Evolutionary conservation across 306 rosid species (phyloP).

Genomic region (Castanea crenata): DNA sequence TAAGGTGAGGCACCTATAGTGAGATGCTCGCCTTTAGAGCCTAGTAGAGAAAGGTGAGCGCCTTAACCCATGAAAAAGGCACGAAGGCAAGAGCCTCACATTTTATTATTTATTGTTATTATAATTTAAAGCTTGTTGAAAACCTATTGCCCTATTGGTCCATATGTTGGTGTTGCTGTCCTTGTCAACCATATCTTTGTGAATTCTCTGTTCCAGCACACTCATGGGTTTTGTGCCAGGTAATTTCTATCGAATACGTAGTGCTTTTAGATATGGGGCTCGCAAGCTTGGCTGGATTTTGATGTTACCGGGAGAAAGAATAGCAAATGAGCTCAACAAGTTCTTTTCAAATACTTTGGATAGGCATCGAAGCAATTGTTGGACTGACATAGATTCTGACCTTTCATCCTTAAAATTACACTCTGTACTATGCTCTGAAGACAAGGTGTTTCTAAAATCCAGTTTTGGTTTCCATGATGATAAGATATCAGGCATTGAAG

Average conservation of each 20-base stretch:
- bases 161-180: neutral
- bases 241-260: slow-evolving; percentile 76
- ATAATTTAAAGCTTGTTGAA: no score
- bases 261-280: slow-evolving; percentile 86
- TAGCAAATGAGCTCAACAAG: slow-evolving; percentile 55
- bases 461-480: slow-evolving; percentile 27
- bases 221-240: slow-evolving; percentile 49
- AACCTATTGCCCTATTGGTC: neutral
- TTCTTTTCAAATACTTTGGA: slow-evolving; percentile 66
- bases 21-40: no score
- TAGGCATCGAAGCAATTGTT: slow-evolving; percentile 52
- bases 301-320: slow-evolving; percentile 57
- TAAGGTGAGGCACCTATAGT: no score
- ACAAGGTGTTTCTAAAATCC: slow-evolving; percentile 26
- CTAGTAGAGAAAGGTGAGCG: no score
- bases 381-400: slow-evolving; percentile 37
- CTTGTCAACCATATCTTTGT: neutral
- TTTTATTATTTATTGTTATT: no score
- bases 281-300: slow-evolving; percentile 82
- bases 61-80: no score
- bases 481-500: slow-evolving; percentile 25
- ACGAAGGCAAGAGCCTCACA: no score
- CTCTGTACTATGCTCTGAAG: slow-evolving; percentile 6
- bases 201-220: neutral
- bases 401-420: neutral